Base-by-base conservation (phyloP, 2,329 filamentous ascomycete genomes). In the Lomentospora prolificans region DNA sequence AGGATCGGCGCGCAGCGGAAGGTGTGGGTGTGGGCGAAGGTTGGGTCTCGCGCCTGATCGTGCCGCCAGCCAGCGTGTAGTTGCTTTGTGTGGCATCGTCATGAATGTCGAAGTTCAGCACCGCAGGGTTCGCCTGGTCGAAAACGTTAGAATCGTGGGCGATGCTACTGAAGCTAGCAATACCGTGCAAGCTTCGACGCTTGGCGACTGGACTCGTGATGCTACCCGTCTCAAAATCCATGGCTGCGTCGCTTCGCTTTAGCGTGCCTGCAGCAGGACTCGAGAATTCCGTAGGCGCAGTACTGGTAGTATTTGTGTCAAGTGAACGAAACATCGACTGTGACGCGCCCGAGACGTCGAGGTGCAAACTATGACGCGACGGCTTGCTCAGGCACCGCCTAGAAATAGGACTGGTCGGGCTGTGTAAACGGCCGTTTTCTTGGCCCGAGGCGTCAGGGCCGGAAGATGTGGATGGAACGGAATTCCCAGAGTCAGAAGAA, bases 171-270 rank as follows among this genome's bases (percentile, higher is more conserved):
- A 85, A 75, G 61, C 73, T 81, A n/a, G 85, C 76, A 46, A 84
- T 80, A 52, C 86, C 86, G 67, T 96, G 89, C 62, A 95, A 72
- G 70, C 91, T 96, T 64, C 94, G 84, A 61, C 94, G 82, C 75
- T 96, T 96, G 50, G 91, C 89, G 58, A 92, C 88, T 0, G 94
- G 92, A 65, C 89, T 96, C 62, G 88, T 88, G 56, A 87, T 77
- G 63, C 80, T 86, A 27, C 84, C 78, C 60, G 89, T 86, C 64
- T 95, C 91, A 51, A 95, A 73, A 64, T 89, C 90, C 87, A 95
- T 92, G 53, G 86, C 86, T 46, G 88, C 86, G 72, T 97, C 92
- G 65, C 87, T 92, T 63, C 94, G 85, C 77, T 97, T 96, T 62
- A 97, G 74, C 4, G 92, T 91, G 66, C 92, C 96, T 4, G 86